Evolutionary conservation across 495 filamentous ascomycete species (phyloP).

Genomic region (Lentithecium fluviatile): DNA sequence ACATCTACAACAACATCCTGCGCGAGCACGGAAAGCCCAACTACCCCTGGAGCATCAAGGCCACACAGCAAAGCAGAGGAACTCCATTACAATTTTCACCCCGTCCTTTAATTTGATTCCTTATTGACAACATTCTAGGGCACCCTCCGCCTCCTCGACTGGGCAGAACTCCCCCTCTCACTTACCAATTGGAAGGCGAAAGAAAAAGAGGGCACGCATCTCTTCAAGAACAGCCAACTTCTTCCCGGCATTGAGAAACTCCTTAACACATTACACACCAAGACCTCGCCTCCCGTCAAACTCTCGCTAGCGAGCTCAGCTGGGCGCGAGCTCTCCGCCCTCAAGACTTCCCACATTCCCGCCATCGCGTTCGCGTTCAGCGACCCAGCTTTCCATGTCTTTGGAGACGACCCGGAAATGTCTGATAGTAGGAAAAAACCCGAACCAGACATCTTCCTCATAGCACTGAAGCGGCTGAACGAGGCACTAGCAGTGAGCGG

Average conservation of each 20-base stretch:
- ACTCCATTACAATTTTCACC: constrained; percentile 20
- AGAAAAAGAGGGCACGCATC: constrained; percentile 33
- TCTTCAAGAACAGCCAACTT: constrained; percentile 39
- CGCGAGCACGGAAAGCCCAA: constrained; percentile 35
- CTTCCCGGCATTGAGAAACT: constrained; percentile 45
- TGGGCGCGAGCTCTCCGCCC: constrained; percentile 6
- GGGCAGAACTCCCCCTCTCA: constrained; percentile 42
- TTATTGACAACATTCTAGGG: constrained; percentile 21
- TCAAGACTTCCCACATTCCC: constrained; percentile 17
- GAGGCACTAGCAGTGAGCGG: constrained; percentile 8
- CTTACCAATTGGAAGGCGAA: constrained; percentile 40
- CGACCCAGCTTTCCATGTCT: constrained; percentile 26
- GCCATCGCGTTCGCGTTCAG: constrained; percentile 20
- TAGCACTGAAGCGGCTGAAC: constrained; percentile 44
- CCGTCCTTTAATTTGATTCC: background rate
- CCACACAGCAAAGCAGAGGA: constrained; percentile 38
- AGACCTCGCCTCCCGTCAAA: background rate
- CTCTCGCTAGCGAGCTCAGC: constrained; percentile 27
- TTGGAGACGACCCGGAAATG: constrained; percentile 44
- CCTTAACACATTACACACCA: constrained; percentile 35
- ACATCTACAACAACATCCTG: constrained; percentile 42
- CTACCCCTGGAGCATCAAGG: constrained; percentile 36
- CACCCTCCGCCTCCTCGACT: constrained; percentile 33
- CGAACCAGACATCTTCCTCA: constrained; percentile 45
- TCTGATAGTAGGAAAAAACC: constrained; percentile 41